Base-by-base conservation (phyloP, 345 rosid genomes). In the Acer negundo region DNA sequence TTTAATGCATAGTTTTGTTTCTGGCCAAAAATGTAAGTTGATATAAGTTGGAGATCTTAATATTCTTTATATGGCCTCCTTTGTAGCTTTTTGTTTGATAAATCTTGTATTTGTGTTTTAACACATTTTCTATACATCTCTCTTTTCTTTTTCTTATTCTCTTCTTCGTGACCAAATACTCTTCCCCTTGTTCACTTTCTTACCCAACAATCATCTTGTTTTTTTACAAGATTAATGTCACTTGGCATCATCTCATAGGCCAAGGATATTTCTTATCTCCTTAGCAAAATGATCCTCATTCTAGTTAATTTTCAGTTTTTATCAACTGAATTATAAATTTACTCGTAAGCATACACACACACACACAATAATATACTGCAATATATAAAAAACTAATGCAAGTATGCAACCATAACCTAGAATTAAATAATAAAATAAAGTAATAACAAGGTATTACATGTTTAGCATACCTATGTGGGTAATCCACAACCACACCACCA, bases 401-500 rank as follows among this genome's bases (percentile, higher is more conserved):
- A 35, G 38, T 35, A 35, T 56, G 62, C 62, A 56, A 56, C 62
- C 20, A 19, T 19, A 56, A 56, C 62, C 7, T 20, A 17, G n/a
- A 56, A 56, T 56, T 17, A 8, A 20, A 56, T 56, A 56, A 17
- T 56, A n/a, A 19, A 24, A 56, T 56, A 56, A 53, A 56, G 23
- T n/a, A 58, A n/a, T 16, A 58, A 22, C 62, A 58, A 11, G 12
- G 11, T 20, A 53, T 53, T 17, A 7, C 63, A 62, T 62, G 42
- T 49, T 22, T 46, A 20, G 67, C 62, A 75, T 86, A 96, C 98
- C 99, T 96, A 84, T 89, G 97, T 2, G 99, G 99, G 80, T 75
- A 96, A 77, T 96, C 98, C 44, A 94, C 89, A 75, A 96, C 97
- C 66, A 96, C 90, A 22, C 98, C 97, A 62, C 99, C 97, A 38